Evolutionary conservation across 768 basidiomycete genomes (phyloP), one percentile per base, ranked within the genome.

Genomic region (Naganishia friedmannii): DNA sequence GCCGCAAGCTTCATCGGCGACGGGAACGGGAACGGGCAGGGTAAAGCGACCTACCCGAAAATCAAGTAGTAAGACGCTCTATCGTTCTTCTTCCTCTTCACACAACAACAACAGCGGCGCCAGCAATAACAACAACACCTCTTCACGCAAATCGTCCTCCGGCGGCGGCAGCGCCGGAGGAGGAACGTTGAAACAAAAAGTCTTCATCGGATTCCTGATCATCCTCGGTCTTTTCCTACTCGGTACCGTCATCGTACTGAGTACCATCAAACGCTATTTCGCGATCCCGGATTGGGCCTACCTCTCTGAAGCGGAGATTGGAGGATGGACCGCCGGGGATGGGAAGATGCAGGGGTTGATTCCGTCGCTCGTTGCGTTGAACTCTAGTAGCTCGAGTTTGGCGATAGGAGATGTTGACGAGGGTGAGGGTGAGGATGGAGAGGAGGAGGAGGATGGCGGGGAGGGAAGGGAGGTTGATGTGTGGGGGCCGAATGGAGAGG

Each of bases 181-280:
- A 46, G 12, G 17, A 21, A 42, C 39, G 8, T 5, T 69, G 48
- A 45, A 48, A n/a, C 39, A 58, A 17, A 70, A 70, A 26, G 29
- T 69, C 48, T 46, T 42, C 42, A 65, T 69, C 48, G 28, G 45
- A 17, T 29, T 48, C 34, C 57, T 71, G 9, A 37, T 53, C 56
- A 28, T 69, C 31, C 70, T 71, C 32, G 58, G 66, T 19, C 57
- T 73, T 8, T 73, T 70, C 68, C 69, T 70, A 1, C 53, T 70
- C 54, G 72, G 68, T 1, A 73, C 69, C 29, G 68, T 73, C 23
- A 57, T 73, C 63, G 72, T 73, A 37, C 45, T 73, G 23, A 91
- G 91, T 10, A 93, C 91, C 28, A 86, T 97, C 57, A 90, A 93
- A 23, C 91, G 89, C 81, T 94, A 93, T 78, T 89, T 95, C 71